Base-by-base conservation (phyloP, 768 basidiomycete species). In the Amanita exitialis region DNA sequence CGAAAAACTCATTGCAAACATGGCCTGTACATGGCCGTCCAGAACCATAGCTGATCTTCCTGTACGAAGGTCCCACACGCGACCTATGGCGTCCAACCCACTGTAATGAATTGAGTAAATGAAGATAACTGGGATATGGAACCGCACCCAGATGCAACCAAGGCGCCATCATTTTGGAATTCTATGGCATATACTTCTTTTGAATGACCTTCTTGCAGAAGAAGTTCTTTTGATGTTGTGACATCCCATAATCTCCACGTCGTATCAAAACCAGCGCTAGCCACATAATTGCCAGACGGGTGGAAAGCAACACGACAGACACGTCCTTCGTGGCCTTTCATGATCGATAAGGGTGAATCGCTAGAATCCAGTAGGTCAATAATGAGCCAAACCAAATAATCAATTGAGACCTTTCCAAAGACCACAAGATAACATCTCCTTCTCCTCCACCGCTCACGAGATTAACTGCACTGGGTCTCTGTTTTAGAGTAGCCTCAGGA, bases 231-330 rank as follows among this genome's bases (percentile, higher is more conserved):
- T 1, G 82, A 71, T 0, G 83, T 88, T 47, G 76, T 74, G 12
- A 92, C 85, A 65, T 99, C 95, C 96, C 96, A 99, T 47, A 98
- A 66, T 39, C 96, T 73, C 96, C 96, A 99, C 23, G 95, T 90
- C 13, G 90, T 95, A 65, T 99, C 96, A 59, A 94, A 98, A 56
- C 90, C 91, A 1, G 96, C 94, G 54, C 91, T 94, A 1, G 88
- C 94, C 25, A 96, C 79, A 64, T 94, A 98, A 41, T 85, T 70
- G 1, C 96, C 96, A 0, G 92, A 95, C 1, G 96, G 94, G 65
- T 99, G 96, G 67, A 98, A 99, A 0, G 88, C 90, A 18, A 97
- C 86, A 13, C 96, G 82, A 63, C 91, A 94, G 2, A 99, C 83
- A 18, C 96, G 86, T 53, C 83, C 86, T 61, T 83, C 77, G 63